phyloP scores from a whole-genome alignment of 345 rosid species.

The Lenwebbia sp. region DNA sequence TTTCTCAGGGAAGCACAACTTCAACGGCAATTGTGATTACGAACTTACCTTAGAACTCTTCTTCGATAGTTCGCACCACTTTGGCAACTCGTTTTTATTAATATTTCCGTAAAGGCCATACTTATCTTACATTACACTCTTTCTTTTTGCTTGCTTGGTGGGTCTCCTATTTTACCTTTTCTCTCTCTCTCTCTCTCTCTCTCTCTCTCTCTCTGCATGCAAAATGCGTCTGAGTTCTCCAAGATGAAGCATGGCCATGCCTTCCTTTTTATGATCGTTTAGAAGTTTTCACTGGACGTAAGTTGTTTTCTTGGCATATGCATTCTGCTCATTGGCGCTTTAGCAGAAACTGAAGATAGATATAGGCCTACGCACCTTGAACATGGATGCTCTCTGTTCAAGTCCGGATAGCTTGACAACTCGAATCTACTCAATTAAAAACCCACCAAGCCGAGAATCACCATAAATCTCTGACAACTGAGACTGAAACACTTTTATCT shows the following conservation, averaged over 20 bases:
- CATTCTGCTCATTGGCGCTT: neutral
- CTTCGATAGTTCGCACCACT: neutral
- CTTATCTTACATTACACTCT: neutral
- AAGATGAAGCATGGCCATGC: neutral
- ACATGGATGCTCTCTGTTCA: neutral
- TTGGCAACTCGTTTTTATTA: neutral
- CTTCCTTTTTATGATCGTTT: neutral
- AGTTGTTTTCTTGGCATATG: neutral
- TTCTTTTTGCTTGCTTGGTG: neutral
- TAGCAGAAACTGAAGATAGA: neutral
- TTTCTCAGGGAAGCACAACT: conserved; percentile 35
- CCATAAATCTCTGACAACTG: neutral
- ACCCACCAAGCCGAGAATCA: neutral
- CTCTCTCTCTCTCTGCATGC: neutral
- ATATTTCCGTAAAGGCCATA: neutral
- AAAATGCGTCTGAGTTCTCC: neutral
- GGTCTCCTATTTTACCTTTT: neutral
- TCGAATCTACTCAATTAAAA: neutral
- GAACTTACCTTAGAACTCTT: neutral
- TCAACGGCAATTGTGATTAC: no score
- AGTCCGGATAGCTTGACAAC: neutral
- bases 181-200: neutral
- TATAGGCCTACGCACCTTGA: neutral
- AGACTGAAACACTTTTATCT: neutral
- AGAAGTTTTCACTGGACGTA: neutral